A percentile compares a stretch with the other conserved stretches of the same genome.
phyloP scores from a whole-genome alignment of 192 early-diverging fungal species.

The Rhizophagus prolifer region DNA sequence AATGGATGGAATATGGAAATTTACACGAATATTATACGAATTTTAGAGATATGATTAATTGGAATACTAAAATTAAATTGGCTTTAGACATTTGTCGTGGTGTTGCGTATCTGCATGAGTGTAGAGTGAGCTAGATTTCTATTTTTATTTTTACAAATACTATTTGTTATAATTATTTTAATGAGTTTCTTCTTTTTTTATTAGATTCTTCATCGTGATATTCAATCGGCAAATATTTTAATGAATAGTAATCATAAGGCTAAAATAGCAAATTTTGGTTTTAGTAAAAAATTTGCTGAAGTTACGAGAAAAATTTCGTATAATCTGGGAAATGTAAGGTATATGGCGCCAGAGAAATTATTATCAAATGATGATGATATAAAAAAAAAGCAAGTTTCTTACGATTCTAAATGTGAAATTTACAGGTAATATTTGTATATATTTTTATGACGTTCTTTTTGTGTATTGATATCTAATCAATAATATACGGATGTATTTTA shows the following conservation, averaged over 20 bases:
- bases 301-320: not conserved
- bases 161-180: too few relatives aligned
- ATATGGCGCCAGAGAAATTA: conserved; percentile 8
- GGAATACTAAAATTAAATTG: not conserved
- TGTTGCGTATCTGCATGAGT: conserved; percentile 37
- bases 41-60: not conserved
- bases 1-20: conserved; percentile 40
- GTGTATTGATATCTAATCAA: too few relatives aligned
- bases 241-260: not conserved
- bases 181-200: too few relatives aligned
- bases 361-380: too few relatives aligned
- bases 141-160: too few relatives aligned
- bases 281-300: not conserved
- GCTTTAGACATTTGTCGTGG: conserved; percentile 35
- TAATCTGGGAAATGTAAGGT: not conserved
- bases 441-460: too few relatives aligned
- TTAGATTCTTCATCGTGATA: conserved; percentile 25
- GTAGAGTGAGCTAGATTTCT: not conserved
- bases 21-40: conserved; percentile 35
- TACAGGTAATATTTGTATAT: conserved; percentile 15
- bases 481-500: too few relatives aligned
- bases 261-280: conserved; percentile 9
- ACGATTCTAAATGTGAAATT: conserved; percentile 8
- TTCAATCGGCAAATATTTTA: not conserved
- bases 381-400: not conserved